Evolutionary conservation across 2,329 filamentous ascomycete species (phyloP).

Genomic region (Penicillium nordicum): DNA sequence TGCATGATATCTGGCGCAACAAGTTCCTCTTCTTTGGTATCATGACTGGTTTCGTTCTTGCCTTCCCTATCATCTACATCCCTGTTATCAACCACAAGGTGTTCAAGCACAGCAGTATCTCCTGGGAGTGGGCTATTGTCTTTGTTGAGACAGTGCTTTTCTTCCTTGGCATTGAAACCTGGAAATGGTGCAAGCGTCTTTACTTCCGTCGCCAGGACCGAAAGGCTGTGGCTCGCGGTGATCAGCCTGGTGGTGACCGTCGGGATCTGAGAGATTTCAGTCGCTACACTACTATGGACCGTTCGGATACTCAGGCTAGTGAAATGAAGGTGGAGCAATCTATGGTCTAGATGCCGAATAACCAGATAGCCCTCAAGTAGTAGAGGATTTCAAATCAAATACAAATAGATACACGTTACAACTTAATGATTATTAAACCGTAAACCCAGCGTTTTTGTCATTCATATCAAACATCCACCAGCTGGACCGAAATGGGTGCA

Average conservation of each 20-base stretch:
- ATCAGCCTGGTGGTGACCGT: slow-evolving; percentile 7
- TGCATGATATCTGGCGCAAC: slow-evolving; percentile 66
- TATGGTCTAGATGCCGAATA: slow-evolving; percentile 24
- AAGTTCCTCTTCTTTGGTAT: slow-evolving; percentile 68
- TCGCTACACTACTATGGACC: slow-evolving; percentile 34
- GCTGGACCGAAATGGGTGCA: too few species aligned
- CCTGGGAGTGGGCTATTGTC: slow-evolving; percentile 68
- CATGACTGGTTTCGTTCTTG: slow-evolving; percentile 54
- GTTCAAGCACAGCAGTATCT: slow-evolving; percentile 64
- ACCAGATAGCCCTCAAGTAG: not conserved
- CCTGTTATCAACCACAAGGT: slow-evolving; percentile 63
- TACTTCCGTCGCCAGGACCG: slow-evolving; percentile 43
- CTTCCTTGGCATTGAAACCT: slow-evolving; percentile 61
- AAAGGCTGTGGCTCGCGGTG: slow-evolving; percentile 10
- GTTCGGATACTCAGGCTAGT: slow-evolving; percentile 29
- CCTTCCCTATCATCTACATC: slow-evolving; percentile 64
- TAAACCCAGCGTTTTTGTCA: not conserved
- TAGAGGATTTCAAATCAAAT: not conserved
- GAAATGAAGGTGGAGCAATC: slow-evolving; percentile 28
- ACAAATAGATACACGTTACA: not conserved
- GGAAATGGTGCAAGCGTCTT: slow-evolving; percentile 65
- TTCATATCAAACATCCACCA: too few species aligned
- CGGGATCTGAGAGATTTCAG: slow-evolving; percentile 26
- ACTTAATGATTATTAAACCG: not conserved
- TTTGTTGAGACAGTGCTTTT: slow-evolving; percentile 61